Conservation (phyloP, 2,329 filamentous ascomycete genomes). For the Penicillium sp. region DNA sequence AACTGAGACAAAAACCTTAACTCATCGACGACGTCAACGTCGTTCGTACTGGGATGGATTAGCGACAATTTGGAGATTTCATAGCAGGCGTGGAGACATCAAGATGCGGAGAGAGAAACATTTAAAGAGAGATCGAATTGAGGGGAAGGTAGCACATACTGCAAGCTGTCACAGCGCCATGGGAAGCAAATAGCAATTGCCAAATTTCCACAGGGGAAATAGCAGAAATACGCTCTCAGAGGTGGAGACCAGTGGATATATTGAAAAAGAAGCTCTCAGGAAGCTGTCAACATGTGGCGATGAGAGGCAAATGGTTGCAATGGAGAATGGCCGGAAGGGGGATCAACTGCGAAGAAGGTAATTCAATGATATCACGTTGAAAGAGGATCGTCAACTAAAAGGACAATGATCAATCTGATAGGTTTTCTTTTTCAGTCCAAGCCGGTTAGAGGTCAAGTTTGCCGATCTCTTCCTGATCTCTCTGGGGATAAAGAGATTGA, state of each 20-base stretch:
- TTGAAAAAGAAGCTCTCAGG: neutral
- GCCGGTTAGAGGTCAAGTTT: neutral
- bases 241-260: constrained; percentile 8
- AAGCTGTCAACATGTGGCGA: constrained; percentile 24
- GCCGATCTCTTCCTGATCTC: neutral
- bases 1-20: constrained; percentile 20
- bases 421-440: neutral
- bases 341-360: neutral
- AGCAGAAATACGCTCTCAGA: constrained; percentile 3
- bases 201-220: neutral
- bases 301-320: constrained; percentile 6
- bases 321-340: neutral
- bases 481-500: neutral
- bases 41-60: constrained; percentile 25
- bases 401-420: neutral
- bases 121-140: constrained; percentile 20
- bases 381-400: neutral
- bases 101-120: constrained; percentile 12
- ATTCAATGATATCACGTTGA: neutral
- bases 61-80: neutral
- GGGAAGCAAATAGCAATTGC: constrained; percentile 28
- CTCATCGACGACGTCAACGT: constrained; percentile 33
- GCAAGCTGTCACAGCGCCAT: constrained; percentile 33
- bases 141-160: constrained; percentile 30
- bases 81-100: neutral